Percentiles rank a stretch among this genome's conserved stretches.
Evolutionary conservation across 495 filamentous ascomycete genomes (phyloP).

Genomic region (Penicillium flavigenum): DNA sequence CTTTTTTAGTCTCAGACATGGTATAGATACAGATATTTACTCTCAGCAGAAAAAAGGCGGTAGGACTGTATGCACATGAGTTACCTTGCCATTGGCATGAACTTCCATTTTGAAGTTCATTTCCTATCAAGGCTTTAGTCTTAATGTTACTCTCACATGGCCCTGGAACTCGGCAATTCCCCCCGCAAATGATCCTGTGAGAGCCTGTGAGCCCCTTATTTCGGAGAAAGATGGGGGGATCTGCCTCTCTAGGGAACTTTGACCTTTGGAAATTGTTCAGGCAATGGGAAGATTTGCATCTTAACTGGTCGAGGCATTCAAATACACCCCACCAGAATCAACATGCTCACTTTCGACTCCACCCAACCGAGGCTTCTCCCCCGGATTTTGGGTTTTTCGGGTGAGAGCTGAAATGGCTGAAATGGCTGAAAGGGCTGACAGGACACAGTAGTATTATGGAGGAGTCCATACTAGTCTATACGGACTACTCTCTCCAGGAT

Average conservation of each 20-base stretch:
- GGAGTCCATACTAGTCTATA: too few species aligned
- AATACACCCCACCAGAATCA: neutral
- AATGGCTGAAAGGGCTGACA: neutral
- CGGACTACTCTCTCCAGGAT: neutral
- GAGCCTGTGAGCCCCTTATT: neutral
- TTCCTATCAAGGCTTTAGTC: too few species aligned
- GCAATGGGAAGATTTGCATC: neutral
- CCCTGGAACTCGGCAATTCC: constrained; percentile 20
- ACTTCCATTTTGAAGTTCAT: too few species aligned
- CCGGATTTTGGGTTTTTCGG: neutral
- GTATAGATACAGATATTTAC: too few species aligned
- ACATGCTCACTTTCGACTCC: neutral
- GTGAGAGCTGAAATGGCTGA: neutral
- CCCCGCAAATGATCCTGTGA: neutral
- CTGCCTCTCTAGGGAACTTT: neutral
- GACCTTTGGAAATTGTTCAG: neutral
- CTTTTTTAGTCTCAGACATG: too few species aligned
- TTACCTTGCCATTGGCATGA: too few species aligned
- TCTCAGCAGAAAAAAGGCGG: too few species aligned
- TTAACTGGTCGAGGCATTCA: neutral
- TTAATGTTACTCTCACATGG: constrained; percentile 21
- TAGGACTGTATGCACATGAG: too few species aligned
- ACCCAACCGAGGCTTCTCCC: constrained; percentile 16
- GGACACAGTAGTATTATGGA: neutral
- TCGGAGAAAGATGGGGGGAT: neutral